Base-by-base conservation (phyloP, 2,329 filamentous ascomycete species). In the Geosmithia putterillii region DNA sequence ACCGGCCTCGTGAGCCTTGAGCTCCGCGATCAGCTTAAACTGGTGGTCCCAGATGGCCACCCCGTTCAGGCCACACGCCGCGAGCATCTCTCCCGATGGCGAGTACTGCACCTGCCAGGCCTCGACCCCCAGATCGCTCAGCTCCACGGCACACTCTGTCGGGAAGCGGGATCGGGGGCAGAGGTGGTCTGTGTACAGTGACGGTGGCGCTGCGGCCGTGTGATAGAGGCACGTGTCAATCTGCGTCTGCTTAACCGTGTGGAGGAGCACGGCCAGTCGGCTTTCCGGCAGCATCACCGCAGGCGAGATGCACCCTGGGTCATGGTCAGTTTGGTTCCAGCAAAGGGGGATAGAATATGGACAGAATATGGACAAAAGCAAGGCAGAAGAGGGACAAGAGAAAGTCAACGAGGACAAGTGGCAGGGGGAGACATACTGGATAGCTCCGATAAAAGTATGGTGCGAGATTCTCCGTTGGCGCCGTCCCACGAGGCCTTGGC, bases 261-360 rank as follows among this genome's bases (percentile, higher is more conserved):
- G 74, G 42, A 98, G 67, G 15, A 98, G 69, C 28, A 80, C 74
- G 2, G 87, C 86, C 38, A 98, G 70, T 7, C 92, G 81, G 59
- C 92, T 86, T 56, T 95, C 86, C 2, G 92, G 92, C 44, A 98
- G 83, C 89, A 98, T 96, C 38, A 95, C 86, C 4, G 88, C 92
- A 0, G 92, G 90, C 2, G 92, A 95, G 59, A 98, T 94, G 45
- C 79, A 95, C 68, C 74, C 85, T 90, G 52, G 28, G 42, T 38
- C 5, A 12, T 32, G 10, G 28, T 32, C 28, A 32, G 28, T 12
- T 14, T 32, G 15, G 10, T 32, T 32, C 15, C 10, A 12, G 15
- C 15, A 12, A 32, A 32, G 28, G 10, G 28, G 15, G 28, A 32
- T 43, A 59, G 46, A 43, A 42, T 18, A 41, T 43, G n/a, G 23